Base-by-base conservation (phyloP, 2,329 filamentous ascomycete species). In the Aspergillus sergii region DNA sequence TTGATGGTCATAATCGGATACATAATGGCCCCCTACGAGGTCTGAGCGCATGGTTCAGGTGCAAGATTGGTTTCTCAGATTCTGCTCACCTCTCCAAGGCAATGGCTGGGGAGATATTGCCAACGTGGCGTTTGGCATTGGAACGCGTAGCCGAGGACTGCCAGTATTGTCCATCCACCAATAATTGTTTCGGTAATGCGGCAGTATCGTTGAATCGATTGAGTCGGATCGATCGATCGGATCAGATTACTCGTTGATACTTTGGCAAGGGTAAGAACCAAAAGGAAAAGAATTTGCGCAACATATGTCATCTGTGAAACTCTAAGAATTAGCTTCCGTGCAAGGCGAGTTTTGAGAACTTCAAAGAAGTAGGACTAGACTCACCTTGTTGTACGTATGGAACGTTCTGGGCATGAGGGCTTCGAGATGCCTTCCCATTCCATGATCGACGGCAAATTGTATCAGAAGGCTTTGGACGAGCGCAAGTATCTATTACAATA, bases 111-210 rank as follows among this genome's bases (percentile, higher is more conserved):
- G 4, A 45, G 23, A 30, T 58, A 62, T 12, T 50, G 32, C 60
- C 60, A 62, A 2, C 39, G 39, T 19, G 60, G 60, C 11, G 46
- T 8, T n/a, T n/a, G 55, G 59, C 61, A 71, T 63, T 66, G 68
- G 58, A 62, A 65, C 23, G 66, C 58, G 36, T 60, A 28, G 21
- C 64, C 43, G 41, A 72, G 62, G 41, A 66, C 3, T 46, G 70
- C 64, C 28, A 63, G 57, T 11, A 64, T 14, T 4, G 50, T 57
- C 66, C 65, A 67, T n/a, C 62, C 43, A 48, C 60, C 71, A 48
- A 66, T 63, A 28, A 48, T 48, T 0, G 21, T 45, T 9, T 45
- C 19, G 1, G 41, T 45, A 45, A 8, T 45, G 16, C 8, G 19
- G 16, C 19, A n/a, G 19, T 41, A 45, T 21, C 6, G 2, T 6